These are phyloP conservation scores for Diutina neorugosa DNA, from an alignment of 1,139 yeast species.

Conservation along the genomic window DNA sequence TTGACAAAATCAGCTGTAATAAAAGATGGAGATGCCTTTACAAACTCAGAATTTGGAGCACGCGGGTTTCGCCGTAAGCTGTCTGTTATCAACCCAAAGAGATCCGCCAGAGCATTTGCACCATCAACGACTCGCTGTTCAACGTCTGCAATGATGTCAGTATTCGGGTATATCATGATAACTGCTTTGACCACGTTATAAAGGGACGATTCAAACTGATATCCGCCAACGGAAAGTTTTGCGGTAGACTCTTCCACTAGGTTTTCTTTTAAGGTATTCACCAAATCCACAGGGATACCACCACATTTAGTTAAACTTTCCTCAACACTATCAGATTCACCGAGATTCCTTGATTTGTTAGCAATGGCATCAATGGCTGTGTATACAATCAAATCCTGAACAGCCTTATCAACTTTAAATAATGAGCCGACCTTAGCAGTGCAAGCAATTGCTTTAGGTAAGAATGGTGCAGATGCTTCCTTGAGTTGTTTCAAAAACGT, in stretches of 20 bases:
- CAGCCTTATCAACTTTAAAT: neutral
- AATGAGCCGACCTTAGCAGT: neutral
- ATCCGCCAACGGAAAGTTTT: conserved; percentile 4
- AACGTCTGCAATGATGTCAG: neutral
- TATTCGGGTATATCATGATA: neutral
- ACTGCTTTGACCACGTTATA: conserved; percentile 2
- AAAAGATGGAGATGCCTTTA: neutral
- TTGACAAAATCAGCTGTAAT: neutral
- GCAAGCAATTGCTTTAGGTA: neutral
- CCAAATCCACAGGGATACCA: neutral
- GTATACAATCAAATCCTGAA: neutral
- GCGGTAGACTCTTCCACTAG: neutral
- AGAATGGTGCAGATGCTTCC: neutral
- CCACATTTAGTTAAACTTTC: neutral
- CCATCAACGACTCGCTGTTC: neutral
- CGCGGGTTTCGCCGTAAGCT: neutral
- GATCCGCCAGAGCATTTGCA: neutral
- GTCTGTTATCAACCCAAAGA: neutral
- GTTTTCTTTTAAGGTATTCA: neutral
- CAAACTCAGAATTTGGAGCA: neutral
- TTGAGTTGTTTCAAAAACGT: neutral
- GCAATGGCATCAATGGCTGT: neutral
- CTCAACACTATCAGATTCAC: neutral
- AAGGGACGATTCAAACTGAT: conserved; percentile 7
- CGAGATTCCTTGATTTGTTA: neutral